phyloP scores from a whole-genome alignment of 441 rosid genomes.

The Populus hybrid region DNA sequence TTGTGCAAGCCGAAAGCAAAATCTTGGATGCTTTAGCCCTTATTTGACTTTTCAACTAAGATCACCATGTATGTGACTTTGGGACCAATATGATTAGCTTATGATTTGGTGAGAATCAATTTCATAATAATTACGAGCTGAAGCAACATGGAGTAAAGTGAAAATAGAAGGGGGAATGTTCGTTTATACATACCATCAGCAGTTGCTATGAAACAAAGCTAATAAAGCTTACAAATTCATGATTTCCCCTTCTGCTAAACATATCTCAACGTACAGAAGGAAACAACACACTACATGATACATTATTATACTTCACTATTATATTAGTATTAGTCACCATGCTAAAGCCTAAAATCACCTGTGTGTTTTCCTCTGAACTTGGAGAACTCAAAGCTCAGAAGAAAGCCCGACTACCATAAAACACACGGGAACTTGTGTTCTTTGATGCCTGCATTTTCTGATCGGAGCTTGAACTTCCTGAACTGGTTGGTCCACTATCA shows the following conservation, averaged over 20 bases:
- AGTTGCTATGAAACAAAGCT: slow-evolving; percentile 36
- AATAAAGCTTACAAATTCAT: slow-evolving; percentile 43
- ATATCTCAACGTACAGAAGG: slow-evolving; percentile 44
- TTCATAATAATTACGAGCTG: slow-evolving; percentile 36
- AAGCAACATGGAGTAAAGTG: slow-evolving; percentile 20
- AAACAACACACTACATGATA: slow-evolving; percentile 51
- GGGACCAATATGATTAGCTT: slow-evolving; percentile 39
- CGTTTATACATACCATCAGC: slow-evolving; percentile 40
- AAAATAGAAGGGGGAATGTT: slow-evolving; percentile 32
- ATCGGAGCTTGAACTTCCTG: slow-evolving; percentile 83
- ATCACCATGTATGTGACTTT: slow-evolving; percentile 27
- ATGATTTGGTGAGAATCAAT: slow-evolving; percentile 27
- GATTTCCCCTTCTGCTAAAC: slow-evolving; percentile 46
- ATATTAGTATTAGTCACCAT: slow-evolving; percentile 54
- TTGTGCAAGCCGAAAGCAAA: slow-evolving; percentile 10
- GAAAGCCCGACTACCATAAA: slow-evolving; percentile 96
- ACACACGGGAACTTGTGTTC: slow-evolving; percentile 76
- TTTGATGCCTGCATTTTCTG: slow-evolving; percentile 64
- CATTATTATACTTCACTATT: slow-evolving; percentile 54
- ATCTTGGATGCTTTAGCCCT: slow-evolving; percentile 5
- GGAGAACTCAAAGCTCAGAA: slow-evolving; percentile 53
- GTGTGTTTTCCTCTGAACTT: slow-evolving; percentile 41
- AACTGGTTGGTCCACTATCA: slow-evolving; percentile 66
- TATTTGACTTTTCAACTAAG: slow-evolving; percentile 9
- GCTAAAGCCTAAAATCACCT: slow-evolving; percentile 61